Evolutionary conservation across 2,329 filamentous ascomycete species (phyloP).

Genomic region (Hirsutella thompsonii): DNA sequence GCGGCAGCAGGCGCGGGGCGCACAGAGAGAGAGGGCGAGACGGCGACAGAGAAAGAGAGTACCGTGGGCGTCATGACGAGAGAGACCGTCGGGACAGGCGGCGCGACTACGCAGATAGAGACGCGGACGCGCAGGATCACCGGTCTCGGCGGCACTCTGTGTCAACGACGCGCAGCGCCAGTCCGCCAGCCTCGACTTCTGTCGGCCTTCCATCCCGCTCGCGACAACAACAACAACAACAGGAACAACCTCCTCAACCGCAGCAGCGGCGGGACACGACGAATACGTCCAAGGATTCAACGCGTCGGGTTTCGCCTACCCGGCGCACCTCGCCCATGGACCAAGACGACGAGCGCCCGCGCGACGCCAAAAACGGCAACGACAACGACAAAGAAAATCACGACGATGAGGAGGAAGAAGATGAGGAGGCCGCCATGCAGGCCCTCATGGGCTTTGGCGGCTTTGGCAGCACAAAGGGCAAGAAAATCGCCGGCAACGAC

Average conservation of each 20-base stretch:
- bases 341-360: not conserved
- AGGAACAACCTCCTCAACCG: not conserved
- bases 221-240: not conserved
- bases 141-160: slow-evolving; percentile 23
- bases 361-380: not conserved
- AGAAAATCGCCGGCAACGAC: slow-evolving; percentile 80
- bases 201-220: not conserved
- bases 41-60: not conserved
- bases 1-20: slow-evolving; percentile 10
- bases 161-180: slow-evolving; percentile 15
- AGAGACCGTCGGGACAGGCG: slow-evolving; percentile 7
- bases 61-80: slow-evolving; percentile 10
- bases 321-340: not conserved
- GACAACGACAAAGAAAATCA: slow-evolving; percentile 14
- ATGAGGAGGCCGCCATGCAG: slow-evolving; percentile 60
- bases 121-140: slow-evolving; percentile 8
- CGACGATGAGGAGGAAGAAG: slow-evolving; percentile 38
- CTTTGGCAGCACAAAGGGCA: slow-evolving; percentile 79
- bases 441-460: slow-evolving; percentile 82
- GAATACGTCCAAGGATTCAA: too few relatives aligned
- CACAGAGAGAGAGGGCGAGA: slow-evolving; percentile 6
- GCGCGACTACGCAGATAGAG: slow-evolving; percentile 12
- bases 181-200: not conserved
- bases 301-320: too few relatives aligned
- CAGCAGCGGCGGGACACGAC: too few relatives aligned